phyloP scores from a whole-genome alignment of 192 early-diverging fungal genomes.

The Kickxella alabastrina region DNA sequence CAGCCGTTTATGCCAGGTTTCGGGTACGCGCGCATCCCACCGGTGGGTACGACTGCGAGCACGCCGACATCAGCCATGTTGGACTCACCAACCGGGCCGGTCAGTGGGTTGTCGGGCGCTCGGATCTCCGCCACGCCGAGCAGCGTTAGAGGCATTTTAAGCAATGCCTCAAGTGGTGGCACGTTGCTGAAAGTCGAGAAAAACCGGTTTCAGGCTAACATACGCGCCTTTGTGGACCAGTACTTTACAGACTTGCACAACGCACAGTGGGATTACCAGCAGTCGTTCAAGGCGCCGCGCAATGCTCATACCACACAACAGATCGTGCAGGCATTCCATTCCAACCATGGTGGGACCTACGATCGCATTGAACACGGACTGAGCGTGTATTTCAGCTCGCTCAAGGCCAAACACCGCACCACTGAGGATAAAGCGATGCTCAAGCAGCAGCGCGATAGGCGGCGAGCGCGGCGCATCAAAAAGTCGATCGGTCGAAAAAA shows the following conservation, averaged over 20 bases:
- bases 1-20: conserved; percentile 2
- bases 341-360: conserved; percentile 20
- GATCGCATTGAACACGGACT: conserved; percentile 51
- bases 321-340: conserved; percentile 31
- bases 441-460: conserved; percentile 51
- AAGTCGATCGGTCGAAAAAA: conserved; percentile 43
- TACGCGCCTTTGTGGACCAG: conserved; percentile 48
- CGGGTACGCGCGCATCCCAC: conserved; percentile 8
- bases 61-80: conserved; percentile 17
- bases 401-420: conserved; percentile 49
- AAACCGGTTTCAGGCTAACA: conserved; percentile 50
- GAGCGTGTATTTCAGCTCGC: conserved; percentile 51
- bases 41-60: conserved; percentile 7
- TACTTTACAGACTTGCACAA: conserved; percentile 22
- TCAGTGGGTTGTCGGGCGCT: conserved; percentile 1
- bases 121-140: no score
- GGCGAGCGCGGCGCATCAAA: conserved; percentile 41
- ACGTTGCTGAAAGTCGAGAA: conserved; percentile 45
- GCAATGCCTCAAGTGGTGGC: conserved; percentile 4
- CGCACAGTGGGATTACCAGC: conserved; percentile 48
- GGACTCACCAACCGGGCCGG: conserved; percentile 19
- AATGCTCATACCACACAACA: conserved; percentile 46
- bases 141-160: neutral
- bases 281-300: conserved; percentile 51
- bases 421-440: conserved; percentile 50